A percentile compares a stretch with the other conserved stretches of the same genome.
Conservation (phyloP, 768 basidiomycete genomes). For the Suillus plorans region DNA sequence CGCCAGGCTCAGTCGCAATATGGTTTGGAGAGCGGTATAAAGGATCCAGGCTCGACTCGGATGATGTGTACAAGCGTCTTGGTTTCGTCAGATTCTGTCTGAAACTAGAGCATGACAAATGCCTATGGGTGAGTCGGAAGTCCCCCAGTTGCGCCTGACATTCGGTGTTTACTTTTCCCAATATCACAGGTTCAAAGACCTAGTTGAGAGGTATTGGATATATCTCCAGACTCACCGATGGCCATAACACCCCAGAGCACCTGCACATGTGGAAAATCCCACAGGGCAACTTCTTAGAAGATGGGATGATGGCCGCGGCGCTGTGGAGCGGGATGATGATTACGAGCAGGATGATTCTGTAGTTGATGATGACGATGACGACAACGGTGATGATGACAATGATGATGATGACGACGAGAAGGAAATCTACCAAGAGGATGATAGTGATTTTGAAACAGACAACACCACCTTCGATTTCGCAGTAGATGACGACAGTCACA, state of each 20-base stretch:
- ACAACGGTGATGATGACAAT: neutral
- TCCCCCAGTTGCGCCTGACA: neutral
- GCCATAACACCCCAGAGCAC: neutral
- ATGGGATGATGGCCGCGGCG: neutral
- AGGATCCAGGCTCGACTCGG: slow-evolving; percentile 17
- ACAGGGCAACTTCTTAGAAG: slow-evolving; percentile 2
- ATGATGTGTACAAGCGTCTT: slow-evolving; percentile 13
- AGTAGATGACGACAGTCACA: neutral
- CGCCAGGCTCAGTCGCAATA: slow-evolving; percentile 23
- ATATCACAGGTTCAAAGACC: slow-evolving; percentile 1
- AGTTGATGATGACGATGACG: slow-evolving; percentile 2
- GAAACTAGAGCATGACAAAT: neutral
- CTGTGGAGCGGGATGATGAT: slow-evolving; percentile 1
- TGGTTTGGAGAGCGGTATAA: slow-evolving; percentile 20
- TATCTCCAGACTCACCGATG: neutral
- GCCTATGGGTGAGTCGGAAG: neutral
- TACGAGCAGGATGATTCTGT: neutral
- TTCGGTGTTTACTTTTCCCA: neutral
- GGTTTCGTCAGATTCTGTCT: slow-evolving; percentile 16
- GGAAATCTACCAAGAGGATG: neutral
- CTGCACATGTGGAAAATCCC: neutral
- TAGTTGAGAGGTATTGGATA: neutral
- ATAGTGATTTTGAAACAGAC: neutral
- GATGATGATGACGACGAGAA: neutral
- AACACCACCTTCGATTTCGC: neutral